phyloP scores from a whole-genome alignment of 2,329 filamentous ascomycete species.

The Trichoderma polysporum region DNA sequence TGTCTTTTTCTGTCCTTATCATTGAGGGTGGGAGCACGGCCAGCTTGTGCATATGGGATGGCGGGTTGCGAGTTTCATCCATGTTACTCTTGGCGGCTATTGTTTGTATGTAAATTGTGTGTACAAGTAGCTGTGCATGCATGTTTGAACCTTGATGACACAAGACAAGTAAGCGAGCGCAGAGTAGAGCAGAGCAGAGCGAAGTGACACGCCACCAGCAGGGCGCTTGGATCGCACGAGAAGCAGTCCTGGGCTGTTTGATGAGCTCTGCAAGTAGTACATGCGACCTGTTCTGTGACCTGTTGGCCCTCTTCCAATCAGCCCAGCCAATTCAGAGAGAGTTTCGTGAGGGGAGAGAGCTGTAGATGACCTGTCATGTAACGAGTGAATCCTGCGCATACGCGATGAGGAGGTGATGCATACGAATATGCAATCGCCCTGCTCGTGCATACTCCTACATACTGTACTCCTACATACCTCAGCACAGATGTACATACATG shows the following conservation, averaged over 20 bases:
- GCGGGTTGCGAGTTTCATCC: background rate
- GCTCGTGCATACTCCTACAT: background rate
- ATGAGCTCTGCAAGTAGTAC: background rate
- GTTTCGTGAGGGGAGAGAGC: background rate
- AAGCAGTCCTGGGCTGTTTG: background rate
- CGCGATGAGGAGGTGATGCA: background rate
- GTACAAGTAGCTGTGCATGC: background rate
- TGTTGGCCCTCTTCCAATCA: background rate
- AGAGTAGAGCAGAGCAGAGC: background rate
- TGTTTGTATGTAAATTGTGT: background rate
- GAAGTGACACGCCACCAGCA: background rate
- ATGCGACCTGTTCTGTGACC: background rate
- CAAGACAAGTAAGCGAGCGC: background rate
- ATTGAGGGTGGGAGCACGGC: background rate
- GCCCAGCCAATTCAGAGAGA: background rate
- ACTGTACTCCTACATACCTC: too few species aligned
- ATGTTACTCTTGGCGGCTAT: slow-evolving; percentile 1
- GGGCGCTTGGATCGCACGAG: background rate
- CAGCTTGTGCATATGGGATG: background rate
- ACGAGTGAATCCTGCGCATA: background rate
- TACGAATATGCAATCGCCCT: background rate
- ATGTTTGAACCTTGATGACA: background rate
- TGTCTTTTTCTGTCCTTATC: background rate
- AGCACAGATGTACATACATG: background rate
- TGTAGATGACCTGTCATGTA: background rate